Evolutionary conservation across 2,329 filamentous ascomycete species (phyloP), one percentile per base, ranked within the genome.

Genomic region (Claviceps digitariae): DNA sequence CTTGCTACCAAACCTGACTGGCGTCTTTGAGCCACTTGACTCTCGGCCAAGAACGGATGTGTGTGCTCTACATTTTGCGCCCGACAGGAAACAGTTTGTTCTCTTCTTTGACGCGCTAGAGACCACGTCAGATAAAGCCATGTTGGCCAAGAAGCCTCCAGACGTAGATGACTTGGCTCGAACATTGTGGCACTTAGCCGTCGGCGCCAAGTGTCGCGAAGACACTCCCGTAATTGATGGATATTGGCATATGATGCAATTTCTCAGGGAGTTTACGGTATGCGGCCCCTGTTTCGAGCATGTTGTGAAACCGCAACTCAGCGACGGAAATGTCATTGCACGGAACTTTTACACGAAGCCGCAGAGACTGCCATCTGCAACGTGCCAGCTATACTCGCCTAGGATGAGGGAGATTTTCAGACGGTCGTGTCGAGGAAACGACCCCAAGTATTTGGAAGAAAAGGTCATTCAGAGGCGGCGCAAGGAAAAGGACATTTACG

Each of bases 241-340:
- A 13, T 72, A 76, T 41, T 96, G 90, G 90, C 83, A 94, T 66
- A 82, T 79, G 53, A 88, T 94, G 66, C 81, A 86, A 1, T 74
- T 79, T 15, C 71, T 94, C 0, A 87, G 86, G 0, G 79, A 90
- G 48, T 81, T 95, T 61, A 89, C 86, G 1, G 84, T 95, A 4
- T 97, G 90, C 67, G 82, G 86, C 58, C 87, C 91, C 66, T 97
- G 90, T 66, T 95, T 86, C 64, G 79, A 87, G 17, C 82, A 88
- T 23, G 78, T 88, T 1, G 80, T 95, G n/a, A 81, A 78, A 67
- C 89, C 90, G 1, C 72, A 81, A 50, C 69, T 83, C 1, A 72
- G 75, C 31, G 71, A 75, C 17, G 66, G 69, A 51, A 69, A 70
- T 43, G 69, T 77, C 1, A 72, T 90, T 25, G 82, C 85, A 10